These are phyloP conservation scores for Suhomyces terraborum DNA, from an alignment of 1,139 yeast genomes.

Conservation along the genomic window DNA sequence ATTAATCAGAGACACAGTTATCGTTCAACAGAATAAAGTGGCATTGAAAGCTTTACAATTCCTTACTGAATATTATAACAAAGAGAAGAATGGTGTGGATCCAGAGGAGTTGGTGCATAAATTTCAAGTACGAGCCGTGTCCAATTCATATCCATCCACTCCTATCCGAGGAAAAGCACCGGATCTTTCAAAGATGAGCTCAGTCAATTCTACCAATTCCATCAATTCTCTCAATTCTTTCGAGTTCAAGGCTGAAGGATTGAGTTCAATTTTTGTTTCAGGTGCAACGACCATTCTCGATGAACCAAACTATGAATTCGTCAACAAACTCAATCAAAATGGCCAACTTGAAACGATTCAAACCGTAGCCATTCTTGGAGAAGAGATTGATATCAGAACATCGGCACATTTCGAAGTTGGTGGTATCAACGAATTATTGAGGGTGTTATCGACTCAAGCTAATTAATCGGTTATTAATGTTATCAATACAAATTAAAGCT, in stretches of 20 bases:
- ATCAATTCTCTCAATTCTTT: neutral
- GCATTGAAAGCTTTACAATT: constrained; percentile 56
- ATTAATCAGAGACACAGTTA: constrained; percentile 66
- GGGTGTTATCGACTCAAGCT: constrained; percentile 39
- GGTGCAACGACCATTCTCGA: constrained; percentile 73
- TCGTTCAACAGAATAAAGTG: constrained; percentile 60
- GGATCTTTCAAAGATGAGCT: neutral
- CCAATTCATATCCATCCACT: constrained; percentile 16
- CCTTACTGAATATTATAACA: constrained; percentile 37
- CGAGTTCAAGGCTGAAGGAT: constrained; percentile 6
- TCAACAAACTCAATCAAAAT: constrained; percentile 44
- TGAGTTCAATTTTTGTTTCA: constrained; percentile 54
- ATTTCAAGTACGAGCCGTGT: constrained; percentile 25
- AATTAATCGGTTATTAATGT: neutral
- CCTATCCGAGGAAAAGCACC: constrained; percentile 11
- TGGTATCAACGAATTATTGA: constrained; percentile 77
- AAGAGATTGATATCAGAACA: constrained; percentile 46
- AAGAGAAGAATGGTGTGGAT: constrained; percentile 19
- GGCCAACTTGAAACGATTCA: constrained; percentile 45
- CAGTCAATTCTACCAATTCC: neutral
- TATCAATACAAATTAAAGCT: neutral
- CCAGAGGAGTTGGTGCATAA: constrained; percentile 26
- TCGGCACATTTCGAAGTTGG: constrained; percentile 69
- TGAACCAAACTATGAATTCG: constrained; percentile 68
- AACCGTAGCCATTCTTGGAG: constrained; percentile 60